phyloP scores from a whole-genome alignment of 352 stramenopile genomes.

The Pythium coloratum region DNA sequence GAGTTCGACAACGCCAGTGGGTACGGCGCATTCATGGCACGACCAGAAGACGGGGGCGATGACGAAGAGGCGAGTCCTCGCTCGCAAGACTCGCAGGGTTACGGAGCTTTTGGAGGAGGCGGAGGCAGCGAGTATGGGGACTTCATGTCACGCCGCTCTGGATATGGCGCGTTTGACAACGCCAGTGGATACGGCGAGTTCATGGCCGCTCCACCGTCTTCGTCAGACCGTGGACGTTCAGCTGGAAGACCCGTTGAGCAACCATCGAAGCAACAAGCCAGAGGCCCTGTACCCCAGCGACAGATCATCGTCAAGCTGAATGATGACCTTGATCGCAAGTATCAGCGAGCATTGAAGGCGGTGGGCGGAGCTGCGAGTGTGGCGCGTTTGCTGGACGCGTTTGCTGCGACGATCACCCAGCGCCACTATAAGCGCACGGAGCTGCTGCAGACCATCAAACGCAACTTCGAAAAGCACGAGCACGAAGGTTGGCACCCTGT shows the following conservation, averaged over 20 bases:
- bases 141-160: not conserved
- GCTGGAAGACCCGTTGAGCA: not conserved
- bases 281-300: not conserved
- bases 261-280: not conserved
- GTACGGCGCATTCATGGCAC: constrained; percentile 9
- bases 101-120: not conserved
- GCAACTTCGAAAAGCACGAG: constrained; percentile 64
- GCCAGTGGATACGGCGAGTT: constrained; percentile 16
- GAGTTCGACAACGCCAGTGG: constrained; percentile 35
- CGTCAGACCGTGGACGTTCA: not conserved
- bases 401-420: constrained; percentile 41
- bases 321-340: constrained; percentile 32
- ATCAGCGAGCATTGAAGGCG: constrained; percentile 39
- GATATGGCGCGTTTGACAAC: not conserved
- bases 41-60: not conserved
- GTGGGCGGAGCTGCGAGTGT: constrained; percentile 37
- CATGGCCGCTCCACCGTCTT: not conserved
- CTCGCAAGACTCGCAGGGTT: constrained; percentile 1
- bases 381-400: constrained; percentile 35
- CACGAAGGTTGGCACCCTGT: constrained; percentile 33
- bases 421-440: constrained; percentile 47
- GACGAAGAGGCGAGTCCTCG: not conserved
- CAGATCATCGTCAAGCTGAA: constrained; percentile 26
- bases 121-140: not conserved
- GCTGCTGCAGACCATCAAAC: constrained; percentile 46